A percentile compares a stretch with the other conserved stretches of the same genome.
Conservation (phyloP, 2,329 filamentous ascomycete species). For the Aspergillus chevalieri region DNA sequence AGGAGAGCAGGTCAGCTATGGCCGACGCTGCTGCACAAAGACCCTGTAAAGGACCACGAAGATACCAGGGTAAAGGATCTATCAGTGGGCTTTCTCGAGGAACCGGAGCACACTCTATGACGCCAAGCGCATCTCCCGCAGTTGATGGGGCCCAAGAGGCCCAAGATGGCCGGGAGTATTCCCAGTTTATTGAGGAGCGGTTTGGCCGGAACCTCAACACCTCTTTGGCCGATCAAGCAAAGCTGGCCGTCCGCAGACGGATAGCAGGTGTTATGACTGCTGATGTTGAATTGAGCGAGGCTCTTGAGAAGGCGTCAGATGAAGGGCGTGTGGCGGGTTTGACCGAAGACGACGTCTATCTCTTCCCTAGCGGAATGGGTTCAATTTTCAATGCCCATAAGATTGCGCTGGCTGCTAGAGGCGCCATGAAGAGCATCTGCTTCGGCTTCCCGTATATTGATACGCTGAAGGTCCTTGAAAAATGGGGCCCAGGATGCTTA, state of each 20-base stretch:
- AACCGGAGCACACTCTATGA: conserved; percentile 21
- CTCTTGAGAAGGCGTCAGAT: conserved; percentile 40
- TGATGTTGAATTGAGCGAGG: conserved; percentile 61
- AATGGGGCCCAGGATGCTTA: conserved; percentile 81
- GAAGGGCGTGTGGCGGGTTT: conserved; percentile 49
- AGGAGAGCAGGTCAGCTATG: conserved; percentile 33
- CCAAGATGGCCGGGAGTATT: conserved; percentile 58
- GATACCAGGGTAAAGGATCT: conserved; percentile 65
- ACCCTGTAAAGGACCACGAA: conserved; percentile 64
- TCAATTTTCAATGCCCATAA: conserved; percentile 86
- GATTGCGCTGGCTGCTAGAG: conserved; percentile 60
- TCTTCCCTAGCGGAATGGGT: conserved; percentile 90
- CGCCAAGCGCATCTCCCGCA: conserved; percentile 26
- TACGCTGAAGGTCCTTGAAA: conserved; percentile 88
- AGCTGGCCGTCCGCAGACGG: conserved; percentile 74
- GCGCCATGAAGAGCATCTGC: conserved; percentile 68
- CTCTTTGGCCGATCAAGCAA: conserved; percentile 72
- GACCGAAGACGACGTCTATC: conserved; percentile 78
- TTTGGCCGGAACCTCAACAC: conserved; percentile 87
- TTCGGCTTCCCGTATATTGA: conserved; percentile 98
- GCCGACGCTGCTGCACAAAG: conserved; percentile 21
- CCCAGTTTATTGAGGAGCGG: conserved; percentile 82
- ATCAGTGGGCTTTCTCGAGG: conserved; percentile 37
- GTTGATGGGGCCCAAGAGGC: conserved; percentile 28
- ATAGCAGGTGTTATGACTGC: conserved; percentile 80